Evolutionary conservation across 257 asterid genomes (phyloP).

Genomic region (Ajuga chamaepitys): DNA sequence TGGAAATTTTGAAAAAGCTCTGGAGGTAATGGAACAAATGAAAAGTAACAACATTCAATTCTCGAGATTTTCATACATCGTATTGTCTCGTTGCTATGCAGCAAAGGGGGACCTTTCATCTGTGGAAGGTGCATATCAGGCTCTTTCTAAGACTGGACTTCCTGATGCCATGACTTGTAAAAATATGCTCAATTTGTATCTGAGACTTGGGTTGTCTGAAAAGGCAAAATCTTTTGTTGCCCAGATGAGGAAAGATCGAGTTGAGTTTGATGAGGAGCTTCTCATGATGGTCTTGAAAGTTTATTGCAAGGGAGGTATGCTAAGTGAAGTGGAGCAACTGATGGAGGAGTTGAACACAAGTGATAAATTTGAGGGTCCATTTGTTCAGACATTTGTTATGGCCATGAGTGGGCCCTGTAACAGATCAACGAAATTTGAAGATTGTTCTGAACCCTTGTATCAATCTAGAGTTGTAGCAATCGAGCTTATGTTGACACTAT

Average conservation of each 20-base stretch:
- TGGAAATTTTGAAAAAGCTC: constrained; percentile 61
- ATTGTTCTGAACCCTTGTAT: constrained; percentile 28
- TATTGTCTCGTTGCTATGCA: constrained; percentile 58
- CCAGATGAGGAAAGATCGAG: constrained; percentile 48
- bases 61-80: constrained; percentile 61
- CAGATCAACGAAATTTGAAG: constrained; percentile 21
- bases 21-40: constrained; percentile 65
- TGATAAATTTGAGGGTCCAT: constrained; percentile 31
- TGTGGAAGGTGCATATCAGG: constrained; percentile 62
- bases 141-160: constrained; percentile 51
- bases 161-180: constrained; percentile 57
- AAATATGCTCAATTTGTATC: constrained; percentile 57
- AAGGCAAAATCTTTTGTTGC: constrained; percentile 57
- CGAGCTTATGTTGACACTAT: constrained; percentile 55
- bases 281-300: constrained; percentile 53
- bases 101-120: constrained; percentile 60
- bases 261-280: constrained; percentile 71
- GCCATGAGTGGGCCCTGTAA: constrained; percentile 34
- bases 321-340: constrained; percentile 48
- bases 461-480: constrained; percentile 38
- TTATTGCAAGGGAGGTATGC: constrained; percentile 76
- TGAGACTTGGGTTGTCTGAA: constrained; percentile 51
- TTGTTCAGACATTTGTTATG: constrained; percentile 32
- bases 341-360: constrained; percentile 35
- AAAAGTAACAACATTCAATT: constrained; percentile 44